Conservation (phyloP, 805 yeast genomes). For the Lipomyces japonicus region DNA sequence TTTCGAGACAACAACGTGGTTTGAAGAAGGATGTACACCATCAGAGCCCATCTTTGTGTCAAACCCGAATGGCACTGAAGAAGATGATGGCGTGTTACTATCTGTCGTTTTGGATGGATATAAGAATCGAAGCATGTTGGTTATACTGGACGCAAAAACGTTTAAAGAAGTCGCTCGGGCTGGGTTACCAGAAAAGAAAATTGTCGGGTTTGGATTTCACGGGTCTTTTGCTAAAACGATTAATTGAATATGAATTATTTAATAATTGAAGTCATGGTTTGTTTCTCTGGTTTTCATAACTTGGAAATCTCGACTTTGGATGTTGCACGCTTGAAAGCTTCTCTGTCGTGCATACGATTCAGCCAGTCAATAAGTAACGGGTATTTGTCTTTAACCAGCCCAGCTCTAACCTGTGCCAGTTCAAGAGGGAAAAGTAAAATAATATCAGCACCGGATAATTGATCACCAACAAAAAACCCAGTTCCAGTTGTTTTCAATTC, state of each 20-base stretch:
- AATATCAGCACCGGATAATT: slow-evolving; percentile 59
- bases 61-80: slow-evolving; percentile 5
- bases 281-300: too few relatives aligned
- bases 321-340: slow-evolving; percentile 31
- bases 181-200: slow-evolving; percentile 8
- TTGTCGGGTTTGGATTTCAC: slow-evolving; percentile 25
- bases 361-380: slow-evolving; percentile 33
- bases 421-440: slow-evolving; percentile 48
- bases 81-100: slow-evolving; percentile 22
- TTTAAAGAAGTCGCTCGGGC: slow-evolving; percentile 22
- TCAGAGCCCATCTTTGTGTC: slow-evolving; percentile 10
- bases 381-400: slow-evolving; percentile 27
- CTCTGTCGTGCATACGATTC: slow-evolving; percentile 31
- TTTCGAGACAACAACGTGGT: slow-evolving; percentile 1
- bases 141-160: slow-evolving; percentile 21
- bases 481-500: slow-evolving; percentile 43
- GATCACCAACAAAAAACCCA: slow-evolving; percentile 60
- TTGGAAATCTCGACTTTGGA: slow-evolving; percentile 16
- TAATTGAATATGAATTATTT: too few relatives aligned
- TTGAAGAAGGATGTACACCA: slow-evolving; percentile 8
- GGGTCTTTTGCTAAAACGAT: too few relatives aligned
- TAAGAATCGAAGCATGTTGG: slow-evolving; percentile 11
- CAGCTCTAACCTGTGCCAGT: slow-evolving; percentile 10
- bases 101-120: slow-evolving; percentile 18
- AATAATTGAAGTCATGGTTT: too few relatives aligned